Percentiles rank a stretch among this genome's conserved stretches.
phyloP scores from a whole-genome alignment of 2,329 filamentous ascomycete genomes.

The Coniochaeta hoffmannii region DNA sequence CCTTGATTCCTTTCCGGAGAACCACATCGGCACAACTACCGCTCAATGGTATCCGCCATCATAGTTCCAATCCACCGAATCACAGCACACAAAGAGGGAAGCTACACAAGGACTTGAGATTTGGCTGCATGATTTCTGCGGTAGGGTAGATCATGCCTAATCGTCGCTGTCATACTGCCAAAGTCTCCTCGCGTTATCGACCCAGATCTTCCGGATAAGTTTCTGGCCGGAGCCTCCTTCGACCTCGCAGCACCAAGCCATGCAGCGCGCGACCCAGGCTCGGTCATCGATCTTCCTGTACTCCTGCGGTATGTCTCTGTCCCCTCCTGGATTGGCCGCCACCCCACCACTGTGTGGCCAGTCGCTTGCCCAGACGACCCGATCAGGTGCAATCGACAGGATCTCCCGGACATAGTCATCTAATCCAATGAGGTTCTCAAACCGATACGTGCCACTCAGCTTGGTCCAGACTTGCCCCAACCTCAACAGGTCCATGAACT shows the following conservation, averaged over 20 bases:
- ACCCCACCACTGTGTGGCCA: constrained; percentile 18
- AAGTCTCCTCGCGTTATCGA: constrained; percentile 14
- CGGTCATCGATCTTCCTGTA: constrained; percentile 12
- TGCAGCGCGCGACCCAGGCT: constrained; percentile 9
- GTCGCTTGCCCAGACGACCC: constrained; percentile 16
- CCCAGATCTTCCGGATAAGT: constrained; percentile 14
- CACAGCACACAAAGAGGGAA: too few species aligned
- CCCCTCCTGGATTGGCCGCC: constrained; percentile 12
- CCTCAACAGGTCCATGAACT: constrained; percentile 13
- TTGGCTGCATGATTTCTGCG: too few species aligned
- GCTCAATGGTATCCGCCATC: not conserved
- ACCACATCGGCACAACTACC: constrained; percentile 7
- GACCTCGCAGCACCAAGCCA: constrained; percentile 8
- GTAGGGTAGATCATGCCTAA: too few species aligned
- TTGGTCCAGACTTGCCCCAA: constrained; percentile 15
- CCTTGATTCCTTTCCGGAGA: constrained; percentile 14
- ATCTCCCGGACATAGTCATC: constrained; percentile 15
- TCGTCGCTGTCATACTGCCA: constrained; percentile 10
- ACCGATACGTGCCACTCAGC: constrained; percentile 19
- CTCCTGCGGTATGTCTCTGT: constrained; percentile 12
- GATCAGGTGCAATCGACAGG: constrained; percentile 13
- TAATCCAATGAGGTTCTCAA: constrained; percentile 10
- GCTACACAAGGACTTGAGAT: too few species aligned
- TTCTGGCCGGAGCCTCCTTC: constrained; percentile 10
- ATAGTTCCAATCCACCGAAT: not conserved